A percentile compares a stretch with the other conserved stretches of the same genome.
These are phyloP conservation scores for Bacidia rubella DNA, from an alignment of 495 filamentous ascomycete species.

Conservation along the genomic window DNA sequence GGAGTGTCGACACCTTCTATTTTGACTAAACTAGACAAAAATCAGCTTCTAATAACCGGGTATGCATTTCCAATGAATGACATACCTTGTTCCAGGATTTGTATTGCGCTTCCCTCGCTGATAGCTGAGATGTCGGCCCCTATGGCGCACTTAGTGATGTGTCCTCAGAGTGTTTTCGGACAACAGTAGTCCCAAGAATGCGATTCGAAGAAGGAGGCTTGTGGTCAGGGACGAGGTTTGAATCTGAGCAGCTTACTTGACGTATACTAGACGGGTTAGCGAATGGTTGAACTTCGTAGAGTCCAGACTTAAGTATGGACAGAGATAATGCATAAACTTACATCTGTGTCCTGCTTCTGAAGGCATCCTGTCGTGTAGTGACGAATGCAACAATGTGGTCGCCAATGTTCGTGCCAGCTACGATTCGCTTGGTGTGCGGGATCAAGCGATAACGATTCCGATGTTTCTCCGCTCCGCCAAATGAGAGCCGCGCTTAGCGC, in stretches of 20 bases:
- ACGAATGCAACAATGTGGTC: too few relatives aligned
- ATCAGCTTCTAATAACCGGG: slow-evolving; percentile 22
- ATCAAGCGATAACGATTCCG: slow-evolving; percentile 1
- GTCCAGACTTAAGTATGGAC: neutral
- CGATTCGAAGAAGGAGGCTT: too few relatives aligned
- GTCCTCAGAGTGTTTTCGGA: neutral
- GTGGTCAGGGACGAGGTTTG: too few relatives aligned
- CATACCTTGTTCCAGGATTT: slow-evolving; percentile 60
- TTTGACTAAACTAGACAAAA: slow-evolving; percentile 57
- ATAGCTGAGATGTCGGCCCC: slow-evolving; percentile 88
- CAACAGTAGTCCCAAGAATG: neutral
- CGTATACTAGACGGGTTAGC: slow-evolving; percentile 52
- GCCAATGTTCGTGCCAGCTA: too few relatives aligned
- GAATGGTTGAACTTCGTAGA: slow-evolving; percentile 1
- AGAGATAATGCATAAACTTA: slow-evolving; percentile 35
- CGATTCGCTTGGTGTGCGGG: neutral
- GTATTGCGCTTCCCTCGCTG: slow-evolving; percentile 75
- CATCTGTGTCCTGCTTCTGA: slow-evolving; percentile 72
- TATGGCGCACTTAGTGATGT: slow-evolving; percentile 25
- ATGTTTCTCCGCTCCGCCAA: too few relatives aligned
- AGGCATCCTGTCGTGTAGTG: slow-evolving; percentile 46
- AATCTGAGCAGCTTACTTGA: slow-evolving; percentile 58
- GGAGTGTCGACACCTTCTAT: slow-evolving; percentile 91
- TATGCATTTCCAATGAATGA: neutral
- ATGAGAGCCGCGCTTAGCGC: too few relatives aligned